Conservation (phyloP, 2,329 filamentous ascomycete genomes). For the Colletotrichum lini region DNA sequence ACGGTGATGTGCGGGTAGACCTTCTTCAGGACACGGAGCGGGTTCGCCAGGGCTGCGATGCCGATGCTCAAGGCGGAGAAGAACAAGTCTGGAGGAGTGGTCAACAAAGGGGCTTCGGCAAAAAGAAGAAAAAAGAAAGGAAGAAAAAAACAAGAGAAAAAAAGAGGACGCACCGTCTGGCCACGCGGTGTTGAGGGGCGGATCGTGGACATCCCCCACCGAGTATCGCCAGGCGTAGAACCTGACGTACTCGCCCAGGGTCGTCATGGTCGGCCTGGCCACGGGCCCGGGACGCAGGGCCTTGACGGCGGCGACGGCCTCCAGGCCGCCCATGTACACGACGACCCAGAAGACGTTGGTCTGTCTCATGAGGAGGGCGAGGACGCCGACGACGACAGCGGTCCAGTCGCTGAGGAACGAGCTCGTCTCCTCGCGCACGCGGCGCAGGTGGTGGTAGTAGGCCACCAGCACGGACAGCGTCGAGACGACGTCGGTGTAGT, state of each 20-base stretch:
- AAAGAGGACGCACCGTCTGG: conserved; percentile 62
- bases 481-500: conserved; percentile 94
- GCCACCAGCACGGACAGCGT: conserved; percentile 80
- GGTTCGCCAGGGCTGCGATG: conserved; percentile 68
- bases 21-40: conserved; percentile 59
- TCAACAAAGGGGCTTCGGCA: conserved; percentile 18
- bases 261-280: conserved; percentile 50
- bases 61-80: conserved; percentile 75
- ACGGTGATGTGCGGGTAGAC: conserved; percentile 75
- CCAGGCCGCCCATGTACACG: conserved; percentile 78
- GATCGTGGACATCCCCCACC: conserved; percentile 69
- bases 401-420: conserved; percentile 58
- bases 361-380: conserved; percentile 84
- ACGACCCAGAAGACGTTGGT: conserved; percentile 98
- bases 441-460: conserved; percentile 71
- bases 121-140: not conserved
- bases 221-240: conserved; percentile 62
- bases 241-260: conserved; percentile 52
- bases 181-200: conserved; percentile 60
- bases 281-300: conserved; percentile 53
- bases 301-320: conserved; percentile 68
- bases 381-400: conserved; percentile 70
- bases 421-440: conserved; percentile 53
- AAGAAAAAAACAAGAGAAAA: no score
- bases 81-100: conserved; percentile 61